phyloP scores from a whole-genome alignment of 2,329 filamentous ascomycete genomes.

The Metarhizium brunneum region DNA sequence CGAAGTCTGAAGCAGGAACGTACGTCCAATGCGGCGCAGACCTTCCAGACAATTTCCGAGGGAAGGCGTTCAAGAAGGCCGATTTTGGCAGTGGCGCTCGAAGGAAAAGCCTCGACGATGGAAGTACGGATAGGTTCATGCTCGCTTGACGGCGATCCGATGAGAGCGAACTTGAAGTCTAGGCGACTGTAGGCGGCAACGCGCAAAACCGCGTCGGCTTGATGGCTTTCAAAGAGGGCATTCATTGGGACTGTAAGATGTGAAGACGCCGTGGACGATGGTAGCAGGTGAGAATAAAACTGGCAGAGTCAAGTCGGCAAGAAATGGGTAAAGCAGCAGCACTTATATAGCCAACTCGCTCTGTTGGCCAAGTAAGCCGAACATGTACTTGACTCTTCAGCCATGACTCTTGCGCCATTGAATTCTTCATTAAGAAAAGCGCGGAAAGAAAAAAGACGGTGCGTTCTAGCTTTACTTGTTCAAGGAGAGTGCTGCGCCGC shows the following conservation, averaged over 20 bases:
- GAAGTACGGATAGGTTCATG: neutral
- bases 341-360: too few species aligned
- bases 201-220: neutral
- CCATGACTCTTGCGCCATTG: too few species aligned
- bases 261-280: too few species aligned
- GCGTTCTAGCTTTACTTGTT: too few species aligned
- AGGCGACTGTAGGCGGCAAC: neutral
- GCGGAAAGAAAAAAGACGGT: too few species aligned
- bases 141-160: neutral
- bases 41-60: neutral
- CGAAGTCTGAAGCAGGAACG: conserved; percentile 4
- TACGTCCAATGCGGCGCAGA: neutral
- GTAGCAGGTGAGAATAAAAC: too few species aligned
- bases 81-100: neutral
- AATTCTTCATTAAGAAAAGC: too few species aligned
- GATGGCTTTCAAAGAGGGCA: neutral
- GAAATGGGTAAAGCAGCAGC: too few species aligned
- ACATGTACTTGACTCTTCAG: too few species aligned
- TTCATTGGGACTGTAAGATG: neutral
- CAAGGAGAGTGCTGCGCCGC: too few species aligned
- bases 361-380: too few species aligned
- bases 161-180: neutral
- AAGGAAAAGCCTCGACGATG: neutral
- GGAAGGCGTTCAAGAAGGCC: neutral
- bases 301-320: too few species aligned